Percentiles rank a stretch among this genome's conserved stretches.
These are phyloP conservation scores for Yamadazyma philogaea DNA, from an alignment of 805 yeast species.

Conservation along the genomic window DNA sequence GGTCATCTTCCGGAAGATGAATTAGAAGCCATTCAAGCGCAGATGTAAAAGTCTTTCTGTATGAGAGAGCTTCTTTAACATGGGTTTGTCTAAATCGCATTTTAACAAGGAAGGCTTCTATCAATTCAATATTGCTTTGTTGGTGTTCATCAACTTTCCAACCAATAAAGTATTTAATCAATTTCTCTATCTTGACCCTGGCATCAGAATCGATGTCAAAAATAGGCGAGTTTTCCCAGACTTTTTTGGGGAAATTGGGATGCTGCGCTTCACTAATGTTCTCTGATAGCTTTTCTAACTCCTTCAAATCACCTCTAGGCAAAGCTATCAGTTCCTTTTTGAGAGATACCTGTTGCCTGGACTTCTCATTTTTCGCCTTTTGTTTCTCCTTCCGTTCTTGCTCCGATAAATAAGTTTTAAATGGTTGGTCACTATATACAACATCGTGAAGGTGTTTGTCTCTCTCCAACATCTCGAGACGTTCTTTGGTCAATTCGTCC, in stretches of 20 bases:
- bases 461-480: slow-evolving; percentile 23
- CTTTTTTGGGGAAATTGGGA: slow-evolving; percentile 34
- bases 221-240: slow-evolving; percentile 68
- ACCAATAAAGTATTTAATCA: slow-evolving; percentile 53
- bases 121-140: neutral
- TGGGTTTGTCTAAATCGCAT: slow-evolving; percentile 73
- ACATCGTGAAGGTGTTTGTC: slow-evolving; percentile 48
- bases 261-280: slow-evolving; percentile 1
- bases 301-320: neutral
- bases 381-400: slow-evolving; percentile 7
- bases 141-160: slow-evolving; percentile 43
- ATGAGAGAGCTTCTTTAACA: slow-evolving; percentile 65
- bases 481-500: slow-evolving; percentile 63
- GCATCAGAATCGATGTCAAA: slow-evolving; percentile 65
- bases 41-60: slow-evolving; percentile 48
- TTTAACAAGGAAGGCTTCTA: slow-evolving; percentile 12
- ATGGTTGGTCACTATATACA: slow-evolving; percentile 72
- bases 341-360: slow-evolving; percentile 1
- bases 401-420: slow-evolving; percentile 38
- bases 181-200: slow-evolving; percentile 59
- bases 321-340: slow-evolving; percentile 1
- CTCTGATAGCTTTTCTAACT: neutral
- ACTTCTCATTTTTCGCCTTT: slow-evolving; percentile 6
- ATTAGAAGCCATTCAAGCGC: slow-evolving; percentile 76
- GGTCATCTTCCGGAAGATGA: slow-evolving; percentile 91